A percentile compares a stretch with the other conserved stretches of the same genome.
phyloP scores from a whole-genome alignment of 495 filamentous ascomycete genomes.

The Neurospora sublineolata region DNA sequence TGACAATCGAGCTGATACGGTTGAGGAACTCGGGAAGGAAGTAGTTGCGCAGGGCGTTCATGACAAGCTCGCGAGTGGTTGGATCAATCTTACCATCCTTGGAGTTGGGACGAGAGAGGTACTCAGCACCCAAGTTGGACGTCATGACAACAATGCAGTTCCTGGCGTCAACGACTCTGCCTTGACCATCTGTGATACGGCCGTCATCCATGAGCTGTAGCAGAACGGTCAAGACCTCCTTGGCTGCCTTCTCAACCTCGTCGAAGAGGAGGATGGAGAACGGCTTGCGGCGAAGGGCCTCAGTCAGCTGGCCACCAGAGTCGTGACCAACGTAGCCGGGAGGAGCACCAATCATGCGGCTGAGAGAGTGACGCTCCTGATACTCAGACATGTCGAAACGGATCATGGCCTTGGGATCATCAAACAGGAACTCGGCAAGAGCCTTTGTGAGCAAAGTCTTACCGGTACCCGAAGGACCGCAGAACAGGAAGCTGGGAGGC shows the following conservation, averaged over 20 bases:
- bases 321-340: constrained; percentile 97
- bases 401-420: constrained; percentile 95
- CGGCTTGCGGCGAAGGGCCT: constrained; percentile 80
- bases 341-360: constrained; percentile 94
- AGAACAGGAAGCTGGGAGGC: constrained; percentile 95
- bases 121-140: constrained; percentile 90
- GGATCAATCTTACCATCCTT: constrained; percentile 79
- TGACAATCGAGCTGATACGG: constrained; percentile 86
- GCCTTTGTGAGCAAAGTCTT: constrained; percentile 96
- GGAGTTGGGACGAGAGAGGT: constrained; percentile 63
- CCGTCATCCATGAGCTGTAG: constrained; percentile 98
- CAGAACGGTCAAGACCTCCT: constrained; percentile 91
- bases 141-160: constrained; percentile 99
- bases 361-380: constrained; percentile 91
- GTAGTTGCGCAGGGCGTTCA: constrained; percentile 79
- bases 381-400: constrained; percentile 99
- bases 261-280: constrained; percentile 98
- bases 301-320: constrained; percentile 88
- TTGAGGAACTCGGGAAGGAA: constrained; percentile 98
- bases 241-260: constrained; percentile 96
- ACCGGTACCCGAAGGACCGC: constrained; percentile 93
- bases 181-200: constrained; percentile 96
- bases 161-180: constrained; percentile 81
- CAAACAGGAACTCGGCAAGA: constrained; percentile 94
- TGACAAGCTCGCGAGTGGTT: constrained; percentile 77